Conservation (phyloP, 495 filamentous ascomycete genomes). For the Annulohypoxylon bovei region DNA sequence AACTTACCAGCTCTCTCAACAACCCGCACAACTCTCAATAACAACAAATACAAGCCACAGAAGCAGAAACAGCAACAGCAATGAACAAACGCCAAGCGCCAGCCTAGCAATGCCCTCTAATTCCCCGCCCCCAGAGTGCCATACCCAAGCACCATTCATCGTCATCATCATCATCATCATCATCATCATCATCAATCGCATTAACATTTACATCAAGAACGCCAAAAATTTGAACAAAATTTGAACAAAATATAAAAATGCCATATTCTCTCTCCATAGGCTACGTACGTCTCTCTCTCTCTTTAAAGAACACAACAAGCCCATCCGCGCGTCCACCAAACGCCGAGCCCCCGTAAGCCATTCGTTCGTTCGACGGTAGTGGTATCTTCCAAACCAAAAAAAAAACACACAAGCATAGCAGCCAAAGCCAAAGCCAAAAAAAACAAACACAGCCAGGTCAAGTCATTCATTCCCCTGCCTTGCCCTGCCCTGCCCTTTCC, state of each 20-base stretch:
- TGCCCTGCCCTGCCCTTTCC: too few species aligned
- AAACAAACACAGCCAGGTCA: not conserved
- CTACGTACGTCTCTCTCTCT: not conserved
- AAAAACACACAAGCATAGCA: not conserved
- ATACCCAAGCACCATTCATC: not conserved
- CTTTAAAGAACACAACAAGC: not conserved
- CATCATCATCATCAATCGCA: not conserved
- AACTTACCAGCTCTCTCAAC: too few species aligned
- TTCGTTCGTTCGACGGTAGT: constrained; percentile 16
- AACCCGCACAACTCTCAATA: not conserved
- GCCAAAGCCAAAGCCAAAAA: not conserved
- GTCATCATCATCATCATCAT: not conserved
- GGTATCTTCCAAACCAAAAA: constrained; percentile 18
- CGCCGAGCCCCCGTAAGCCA: not conserved
- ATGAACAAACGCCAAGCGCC: not conserved
- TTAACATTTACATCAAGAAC: not conserved
- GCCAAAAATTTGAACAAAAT: not conserved
- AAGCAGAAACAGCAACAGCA: not conserved
- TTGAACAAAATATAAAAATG: constrained; percentile 1
- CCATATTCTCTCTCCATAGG: not conserved
- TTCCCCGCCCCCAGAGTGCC: not conserved
- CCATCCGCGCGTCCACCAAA: not conserved
- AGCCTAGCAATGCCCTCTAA: not conserved
- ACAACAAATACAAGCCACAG: not conserved
- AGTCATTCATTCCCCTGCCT: not conserved